phyloP scores from a whole-genome alignment of 371 early-diverging fungal species.

The Capillidium heterosporum region DNA sequence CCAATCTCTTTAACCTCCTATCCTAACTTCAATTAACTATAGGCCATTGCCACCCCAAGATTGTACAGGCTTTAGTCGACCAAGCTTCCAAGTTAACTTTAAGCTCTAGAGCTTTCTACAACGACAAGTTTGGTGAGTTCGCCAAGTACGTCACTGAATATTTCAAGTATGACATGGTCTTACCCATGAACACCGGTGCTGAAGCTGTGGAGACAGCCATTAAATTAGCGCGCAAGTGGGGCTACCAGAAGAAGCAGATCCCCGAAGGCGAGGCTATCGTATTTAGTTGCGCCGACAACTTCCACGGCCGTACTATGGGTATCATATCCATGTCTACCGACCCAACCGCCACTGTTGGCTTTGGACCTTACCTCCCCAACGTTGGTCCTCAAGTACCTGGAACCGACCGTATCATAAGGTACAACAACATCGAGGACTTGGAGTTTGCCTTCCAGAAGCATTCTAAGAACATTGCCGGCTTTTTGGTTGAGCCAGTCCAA shows the following conservation, averaged over 20 bases:
- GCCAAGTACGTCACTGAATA: slow-evolving; percentile 76
- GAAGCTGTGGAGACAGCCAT: slow-evolving; percentile 97
- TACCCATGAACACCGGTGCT: slow-evolving; percentile 96
- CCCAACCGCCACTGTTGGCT: slow-evolving; percentile 58
- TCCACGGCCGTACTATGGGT: slow-evolving; percentile 93
- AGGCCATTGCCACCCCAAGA: slow-evolving; percentile 92
- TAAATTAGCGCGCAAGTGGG: slow-evolving; percentile 96
- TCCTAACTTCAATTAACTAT: not conserved
- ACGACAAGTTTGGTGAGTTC: slow-evolving; percentile 74
- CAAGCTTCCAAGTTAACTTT: slow-evolving; percentile 73
- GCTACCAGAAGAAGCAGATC: slow-evolving; percentile 82
- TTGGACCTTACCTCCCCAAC: slow-evolving; percentile 86
- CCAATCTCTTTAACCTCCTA: not conserved
- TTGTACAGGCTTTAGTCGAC: slow-evolving; percentile 71
- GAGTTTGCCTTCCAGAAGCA: slow-evolving; percentile 65
- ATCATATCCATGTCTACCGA: slow-evolving; percentile 93
- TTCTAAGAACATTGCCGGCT: slow-evolving; percentile 69
- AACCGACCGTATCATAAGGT: slow-evolving; percentile 43
- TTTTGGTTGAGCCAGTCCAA: slow-evolving; percentile 96
- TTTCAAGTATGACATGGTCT: slow-evolving; percentile 93
- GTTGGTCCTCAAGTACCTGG: slow-evolving; percentile 64
- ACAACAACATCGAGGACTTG: slow-evolving; percentile 73
- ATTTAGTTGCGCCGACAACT: slow-evolving; percentile 73
- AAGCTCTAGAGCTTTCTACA: slow-evolving; percentile 91
- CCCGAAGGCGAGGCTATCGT: slow-evolving; percentile 70